These are phyloP conservation scores for Globisporangium cystogenes DNA, from an alignment of 352 stramenopile species.

Conservation along the genomic window DNA sequence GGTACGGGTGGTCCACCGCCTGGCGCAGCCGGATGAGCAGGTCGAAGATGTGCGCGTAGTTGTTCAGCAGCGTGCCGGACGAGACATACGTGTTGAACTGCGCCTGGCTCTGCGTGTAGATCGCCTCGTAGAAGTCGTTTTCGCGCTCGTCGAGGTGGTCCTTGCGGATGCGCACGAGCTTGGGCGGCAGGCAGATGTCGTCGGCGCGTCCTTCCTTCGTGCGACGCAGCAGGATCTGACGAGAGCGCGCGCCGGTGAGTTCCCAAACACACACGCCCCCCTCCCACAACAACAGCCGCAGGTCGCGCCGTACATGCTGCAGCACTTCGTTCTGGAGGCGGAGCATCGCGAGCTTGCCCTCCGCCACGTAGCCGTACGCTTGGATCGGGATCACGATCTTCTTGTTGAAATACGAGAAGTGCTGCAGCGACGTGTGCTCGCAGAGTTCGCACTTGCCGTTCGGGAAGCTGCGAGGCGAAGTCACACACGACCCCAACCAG, in stretches of 20 bases:
- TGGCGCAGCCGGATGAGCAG: conserved; percentile 97
- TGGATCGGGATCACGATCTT: conserved; percentile 98
- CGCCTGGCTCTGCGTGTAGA: conserved; percentile 96
- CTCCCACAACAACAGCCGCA: not conserved
- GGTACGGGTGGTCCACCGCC: conserved; percentile 98
- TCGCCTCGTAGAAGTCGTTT: conserved; percentile 99
- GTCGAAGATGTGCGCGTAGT: conserved; percentile 99
- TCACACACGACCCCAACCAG: no score
- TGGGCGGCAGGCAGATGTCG: conserved; percentile 89
- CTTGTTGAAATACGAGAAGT: conserved; percentile 99
- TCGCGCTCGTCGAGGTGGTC: conserved; percentile 86
- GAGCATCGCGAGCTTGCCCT: conserved; percentile 94
- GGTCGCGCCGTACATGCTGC: conserved; percentile 55
- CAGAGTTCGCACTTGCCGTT: conserved; percentile 89
- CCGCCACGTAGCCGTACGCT: conserved; percentile 90
- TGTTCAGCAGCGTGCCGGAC: conserved; percentile 98
- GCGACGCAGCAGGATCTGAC: conserved; percentile 93
- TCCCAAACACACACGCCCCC: no score
- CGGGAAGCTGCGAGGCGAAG: conserved; percentile 61
- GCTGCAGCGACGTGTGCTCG: conserved; percentile 91
- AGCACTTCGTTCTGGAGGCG: conserved; percentile 93
- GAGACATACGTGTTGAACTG: conserved; percentile 99
- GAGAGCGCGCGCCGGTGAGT: no score
- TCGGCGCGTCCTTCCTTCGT: conserved; percentile 98
- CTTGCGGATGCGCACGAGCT: conserved; percentile 85